These are phyloP conservation scores for Oropetium thomaeum DNA, from an alignment of 176 grass and related monocot genomes.

Conservation along the genomic window DNA sequence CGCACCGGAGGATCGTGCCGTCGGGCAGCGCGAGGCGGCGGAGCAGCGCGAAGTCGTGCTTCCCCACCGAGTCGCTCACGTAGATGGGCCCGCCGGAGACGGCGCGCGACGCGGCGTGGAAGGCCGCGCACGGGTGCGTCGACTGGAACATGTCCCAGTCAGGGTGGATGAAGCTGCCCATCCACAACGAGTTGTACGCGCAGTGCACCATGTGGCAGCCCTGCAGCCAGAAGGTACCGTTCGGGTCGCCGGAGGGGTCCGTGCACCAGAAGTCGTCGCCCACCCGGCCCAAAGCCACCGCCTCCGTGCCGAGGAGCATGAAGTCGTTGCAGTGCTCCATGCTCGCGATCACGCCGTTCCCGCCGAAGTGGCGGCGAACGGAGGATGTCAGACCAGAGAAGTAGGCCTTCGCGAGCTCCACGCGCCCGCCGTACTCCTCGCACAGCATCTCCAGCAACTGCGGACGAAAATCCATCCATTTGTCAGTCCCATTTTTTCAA, in stretches of 20 bases:
- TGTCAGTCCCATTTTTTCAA: not conserved
- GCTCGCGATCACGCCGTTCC: conserved; percentile 95
- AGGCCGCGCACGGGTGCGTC: conserved; percentile 77
- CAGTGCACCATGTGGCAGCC: conserved; percentile 99
- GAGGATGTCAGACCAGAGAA: conserved; percentile 67
- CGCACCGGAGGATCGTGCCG: conserved; percentile 75
- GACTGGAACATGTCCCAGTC: conserved; percentile 99
- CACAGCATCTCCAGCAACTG: conserved; percentile 93
- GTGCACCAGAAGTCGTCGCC: conserved; percentile 97
- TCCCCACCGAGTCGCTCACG: conserved; percentile 73
- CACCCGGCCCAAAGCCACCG: conserved; percentile 80
- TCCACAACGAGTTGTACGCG: conserved; percentile 96
- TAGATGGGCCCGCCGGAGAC: conserved; percentile 89
- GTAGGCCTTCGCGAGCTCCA: conserved; percentile 80
- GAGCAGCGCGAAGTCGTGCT: conserved; percentile 75
- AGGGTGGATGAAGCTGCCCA: conserved; percentile 92
- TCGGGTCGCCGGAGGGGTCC: conserved; percentile 82
- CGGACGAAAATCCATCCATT: not conserved
- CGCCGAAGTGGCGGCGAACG: conserved; percentile 64
- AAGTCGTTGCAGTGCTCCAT: conserved; percentile 99
- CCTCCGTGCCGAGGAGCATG: conserved; percentile 77
- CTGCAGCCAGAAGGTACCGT: conserved; percentile 91
- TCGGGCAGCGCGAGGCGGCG: conserved; percentile 62
- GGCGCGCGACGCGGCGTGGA: conserved; percentile 95
- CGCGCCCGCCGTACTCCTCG: conserved; percentile 77